These are phyloP conservation scores for Apocynum venetum DNA, from an alignment of 257 asterid genomes.

Conservation along the genomic window DNA sequence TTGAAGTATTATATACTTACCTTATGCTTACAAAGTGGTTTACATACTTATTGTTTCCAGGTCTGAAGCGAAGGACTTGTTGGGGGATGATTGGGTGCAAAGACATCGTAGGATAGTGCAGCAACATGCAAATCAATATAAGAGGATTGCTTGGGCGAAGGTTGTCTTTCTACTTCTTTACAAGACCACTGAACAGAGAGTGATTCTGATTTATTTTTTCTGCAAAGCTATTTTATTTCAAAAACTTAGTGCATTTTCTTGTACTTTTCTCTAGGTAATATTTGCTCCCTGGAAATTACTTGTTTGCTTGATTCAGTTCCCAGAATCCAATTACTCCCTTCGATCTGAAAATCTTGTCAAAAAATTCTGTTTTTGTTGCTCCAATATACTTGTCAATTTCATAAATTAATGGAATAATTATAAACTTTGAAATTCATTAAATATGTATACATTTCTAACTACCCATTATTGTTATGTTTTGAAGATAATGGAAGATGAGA, in stretches of 20 bases:
- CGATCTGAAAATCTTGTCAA: too few species aligned
- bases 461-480: too few species aligned
- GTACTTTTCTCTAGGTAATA: neutral
- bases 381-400: too few species aligned
- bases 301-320: neutral
- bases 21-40: constrained; percentile 11
- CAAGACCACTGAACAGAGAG: neutral
- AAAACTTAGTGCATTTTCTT: too few species aligned
- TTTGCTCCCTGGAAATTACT: neutral
- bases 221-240: neutral
- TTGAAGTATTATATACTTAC: constrained; percentile 6
- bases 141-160: constrained; percentile 97
- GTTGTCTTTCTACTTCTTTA: constrained; percentile 31
- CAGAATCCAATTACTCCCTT: neutral
- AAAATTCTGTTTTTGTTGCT: too few species aligned
- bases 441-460: too few species aligned
- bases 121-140: constrained; percentile 95
- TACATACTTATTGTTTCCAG: constrained; percentile 39
- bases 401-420: too few species aligned
- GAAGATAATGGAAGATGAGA: too few species aligned
- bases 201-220: neutral
- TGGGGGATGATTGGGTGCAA: constrained; percentile 99
- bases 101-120: constrained; percentile 93
- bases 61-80: constrained; percentile 96
- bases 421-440: too few species aligned